Base-by-base conservation (phyloP, 768 basidiomycete genomes). In the Boletus rubroflammeus region DNA sequence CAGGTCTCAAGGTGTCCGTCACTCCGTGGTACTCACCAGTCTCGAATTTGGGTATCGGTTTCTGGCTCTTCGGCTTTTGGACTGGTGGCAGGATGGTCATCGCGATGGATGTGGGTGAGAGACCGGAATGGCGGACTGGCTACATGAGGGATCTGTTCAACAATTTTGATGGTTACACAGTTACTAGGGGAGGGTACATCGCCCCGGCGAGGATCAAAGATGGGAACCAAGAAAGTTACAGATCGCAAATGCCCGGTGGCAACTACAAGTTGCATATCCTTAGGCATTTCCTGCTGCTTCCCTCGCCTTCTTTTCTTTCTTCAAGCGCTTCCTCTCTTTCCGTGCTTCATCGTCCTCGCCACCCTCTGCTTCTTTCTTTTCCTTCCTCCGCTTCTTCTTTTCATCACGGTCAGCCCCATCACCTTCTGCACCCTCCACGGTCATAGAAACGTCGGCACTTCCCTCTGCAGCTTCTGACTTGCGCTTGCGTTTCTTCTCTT, bases 401-500 rank as follows among this genome's bases (percentile, higher is more conserved):
- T 87, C 85, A 2, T 76, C 73, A 58, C 76, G 78, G 5, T 82
- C 83, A 9, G 69, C 73, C 21, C 73, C 80, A 17, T 76, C 79
- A 25, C 59, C 78, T 38, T 63, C 72, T 23, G 67, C 67, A n/a
- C 29, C 58, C 19, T 71, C 72, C 31, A 53, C 63, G 0, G 66
- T 71, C 67, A 78, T 73, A 13, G 80, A 71, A 23, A 76, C 71
- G 51, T 79, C 75, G n/a, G 62, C 75, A 17, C 67, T 76, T 21
- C 54, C 61, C 36, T 75, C 81, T 0, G 72, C 69, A 8, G 66
- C 77, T 57, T 84, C 86, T 1, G 85, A 86, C 66, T 88, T 89
- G 45, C 88, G 82, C 70, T 92, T 93, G 50, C 90, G 83, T 67
- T 96, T 95, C 75, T 90, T 90, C 67, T 92, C 89, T 67, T 85